Evolutionary conservation across 305 asterid species (phyloP).

Genomic region (Fraxinus dipetala): DNA sequence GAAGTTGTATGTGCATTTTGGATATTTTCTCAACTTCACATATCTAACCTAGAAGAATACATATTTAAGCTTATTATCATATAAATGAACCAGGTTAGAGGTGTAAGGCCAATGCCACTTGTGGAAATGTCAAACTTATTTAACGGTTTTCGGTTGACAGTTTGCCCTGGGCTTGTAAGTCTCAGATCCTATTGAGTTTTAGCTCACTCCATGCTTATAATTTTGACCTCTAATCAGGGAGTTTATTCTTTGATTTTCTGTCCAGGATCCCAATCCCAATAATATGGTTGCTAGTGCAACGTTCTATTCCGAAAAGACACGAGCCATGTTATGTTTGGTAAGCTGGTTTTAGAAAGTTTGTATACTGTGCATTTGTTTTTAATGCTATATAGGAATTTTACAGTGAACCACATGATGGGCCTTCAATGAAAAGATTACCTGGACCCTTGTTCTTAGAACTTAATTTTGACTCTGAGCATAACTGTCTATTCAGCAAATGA

Average conservation of each 20-base stretch:
- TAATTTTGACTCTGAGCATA: constrained; percentile 16
- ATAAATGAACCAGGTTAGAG: constrained; percentile 73
- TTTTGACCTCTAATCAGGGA: constrained; percentile 25
- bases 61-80: constrained; percentile 16
- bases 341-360: constrained; percentile 28
- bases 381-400: neutral
- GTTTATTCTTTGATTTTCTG: constrained; percentile 17
- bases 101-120: constrained; percentile 81
- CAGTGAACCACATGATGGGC: neutral
- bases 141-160: constrained; percentile 56
- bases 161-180: constrained; percentile 96
- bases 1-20: constrained; percentile 69
- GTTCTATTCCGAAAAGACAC: constrained; percentile 85
- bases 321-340: constrained; percentile 98
- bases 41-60: neutral
- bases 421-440: neutral
- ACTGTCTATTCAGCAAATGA: neutral
- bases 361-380: constrained; percentile 6
- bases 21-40: neutral
- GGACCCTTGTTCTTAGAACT: neutral
- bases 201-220: constrained; percentile 13
- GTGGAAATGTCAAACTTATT: constrained; percentile 82
- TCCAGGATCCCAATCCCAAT: constrained; percentile 93
- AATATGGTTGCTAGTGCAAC: constrained; percentile 94
- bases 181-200: constrained; percentile 23